Percentiles rank a stretch among this genome's conserved stretches.
Evolutionary conservation across 345 rosid genomes (phyloP).

Genomic region (Populus alba): DNA sequence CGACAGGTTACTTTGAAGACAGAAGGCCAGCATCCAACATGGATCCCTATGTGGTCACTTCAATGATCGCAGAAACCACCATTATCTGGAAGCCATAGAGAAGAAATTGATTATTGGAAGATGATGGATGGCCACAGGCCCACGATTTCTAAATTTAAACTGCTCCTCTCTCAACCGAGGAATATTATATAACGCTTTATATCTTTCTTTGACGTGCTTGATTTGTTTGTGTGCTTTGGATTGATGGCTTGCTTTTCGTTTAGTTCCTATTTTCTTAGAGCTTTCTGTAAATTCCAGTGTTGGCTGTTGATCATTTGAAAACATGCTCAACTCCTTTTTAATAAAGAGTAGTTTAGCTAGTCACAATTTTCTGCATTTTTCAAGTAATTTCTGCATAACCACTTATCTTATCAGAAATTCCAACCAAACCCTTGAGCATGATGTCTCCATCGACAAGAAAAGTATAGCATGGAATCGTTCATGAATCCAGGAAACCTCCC

Average conservation of each 20-base stretch:
- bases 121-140: not conserved
- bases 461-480: not conserved
- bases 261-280: not conserved
- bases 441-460: not conserved
- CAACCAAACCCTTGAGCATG: not conserved
- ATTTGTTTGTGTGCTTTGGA: not conserved
- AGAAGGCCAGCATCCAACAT: conserved; percentile 90
- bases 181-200: not conserved
- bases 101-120: not conserved
- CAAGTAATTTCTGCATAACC: no score
- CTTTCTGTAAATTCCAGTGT: not conserved
- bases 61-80: conserved; percentile 83
- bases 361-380: not conserved
- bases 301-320: not conserved
- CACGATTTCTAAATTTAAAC: not conserved
- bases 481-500: not conserved
- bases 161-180: not conserved
- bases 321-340: not conserved
- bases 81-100: conserved; percentile 55
- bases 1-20: conserved; percentile 75
- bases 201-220: not conserved
- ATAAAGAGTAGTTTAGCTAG: not conserved
- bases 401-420: no score
- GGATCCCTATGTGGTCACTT: conserved; percentile 84
- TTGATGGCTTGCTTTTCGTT: not conserved